Evolutionary conservation across 805 yeast species (phyloP).

Genomic region (Wickerhamiella occidentalis): DNA sequence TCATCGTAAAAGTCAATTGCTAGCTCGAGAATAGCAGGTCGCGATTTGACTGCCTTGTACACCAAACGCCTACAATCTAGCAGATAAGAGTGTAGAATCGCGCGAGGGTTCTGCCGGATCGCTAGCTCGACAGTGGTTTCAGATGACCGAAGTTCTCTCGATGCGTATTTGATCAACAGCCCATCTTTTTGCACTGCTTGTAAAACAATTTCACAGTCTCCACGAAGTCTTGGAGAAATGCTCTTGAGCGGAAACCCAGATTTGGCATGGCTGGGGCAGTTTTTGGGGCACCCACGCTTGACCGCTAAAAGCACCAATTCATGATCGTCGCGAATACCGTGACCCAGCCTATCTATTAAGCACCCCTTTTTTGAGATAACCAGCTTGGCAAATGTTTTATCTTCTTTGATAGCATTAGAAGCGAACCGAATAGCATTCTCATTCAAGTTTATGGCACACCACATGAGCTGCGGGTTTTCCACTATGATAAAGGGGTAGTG

Average conservation of each 20-base stretch:
- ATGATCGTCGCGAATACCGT: not conserved
- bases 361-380: not conserved
- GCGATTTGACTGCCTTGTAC: not conserved
- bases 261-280: not conserved
- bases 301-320: not conserved
- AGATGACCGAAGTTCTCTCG: not conserved
- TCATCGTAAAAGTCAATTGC: not conserved
- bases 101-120: not conserved
- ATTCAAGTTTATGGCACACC: conserved; percentile 1
- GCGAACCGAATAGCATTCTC: not conserved
- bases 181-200: conserved; percentile 1
- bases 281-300: not conserved
- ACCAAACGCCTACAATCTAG: not conserved
- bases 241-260: not conserved
- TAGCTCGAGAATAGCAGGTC: not conserved
- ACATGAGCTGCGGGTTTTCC: not conserved
- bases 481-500: not conserved
- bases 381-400: not conserved
- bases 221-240: not conserved
- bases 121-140: not conserved
- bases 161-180: not conserved
- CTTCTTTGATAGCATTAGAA: not conserved
- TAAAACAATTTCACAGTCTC: not conserved
- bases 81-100: not conserved
- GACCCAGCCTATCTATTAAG: not conserved